phyloP scores from a whole-genome alignment of 2,329 filamentous ascomycete species.

The Colletotrichum caudatum region DNA sequence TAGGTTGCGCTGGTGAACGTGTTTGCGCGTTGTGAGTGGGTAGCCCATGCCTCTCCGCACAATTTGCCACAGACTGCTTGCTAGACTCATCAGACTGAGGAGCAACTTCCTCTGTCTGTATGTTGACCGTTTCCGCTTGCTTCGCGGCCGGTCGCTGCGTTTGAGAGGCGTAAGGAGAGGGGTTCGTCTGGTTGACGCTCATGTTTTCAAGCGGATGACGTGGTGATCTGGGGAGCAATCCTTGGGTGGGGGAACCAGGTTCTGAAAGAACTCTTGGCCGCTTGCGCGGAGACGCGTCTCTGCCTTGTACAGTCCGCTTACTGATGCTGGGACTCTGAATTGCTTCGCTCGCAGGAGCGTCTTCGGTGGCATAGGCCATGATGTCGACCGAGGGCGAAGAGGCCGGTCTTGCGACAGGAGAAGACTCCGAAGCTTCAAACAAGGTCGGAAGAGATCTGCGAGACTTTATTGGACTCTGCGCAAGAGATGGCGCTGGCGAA shows the following conservation, averaged over 20 bases:
- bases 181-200: constrained; percentile 42
- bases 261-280: constrained; percentile 10
- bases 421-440: constrained; percentile 2
- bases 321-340: not conserved
- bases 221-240: not conserved
- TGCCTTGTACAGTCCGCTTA: constrained; percentile 9
- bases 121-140: not conserved
- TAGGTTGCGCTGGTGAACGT: not conserved
- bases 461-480: not conserved
- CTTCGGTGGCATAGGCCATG: not conserved
- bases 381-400: constrained; percentile 32
- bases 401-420: constrained; percentile 38
- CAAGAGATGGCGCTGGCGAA: constrained; percentile 23
- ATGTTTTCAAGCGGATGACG: constrained; percentile 45
- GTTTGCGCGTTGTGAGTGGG: not conserved
- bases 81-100: not conserved
- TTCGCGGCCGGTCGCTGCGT: not conserved
- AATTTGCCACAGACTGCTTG: not conserved
- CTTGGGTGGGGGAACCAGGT: not conserved
- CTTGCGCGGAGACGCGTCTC: constrained; percentile 15
- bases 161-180: constrained; percentile 7
- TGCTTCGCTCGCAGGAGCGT: not conserved
- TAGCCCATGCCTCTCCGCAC: not conserved
- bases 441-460: constrained; percentile 18
- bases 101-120: not conserved